Evolutionary conservation across 306 rosid genomes (phyloP), one percentile per base, ranked within the genome.

Genomic region (Quercus berberidifolia): DNA sequence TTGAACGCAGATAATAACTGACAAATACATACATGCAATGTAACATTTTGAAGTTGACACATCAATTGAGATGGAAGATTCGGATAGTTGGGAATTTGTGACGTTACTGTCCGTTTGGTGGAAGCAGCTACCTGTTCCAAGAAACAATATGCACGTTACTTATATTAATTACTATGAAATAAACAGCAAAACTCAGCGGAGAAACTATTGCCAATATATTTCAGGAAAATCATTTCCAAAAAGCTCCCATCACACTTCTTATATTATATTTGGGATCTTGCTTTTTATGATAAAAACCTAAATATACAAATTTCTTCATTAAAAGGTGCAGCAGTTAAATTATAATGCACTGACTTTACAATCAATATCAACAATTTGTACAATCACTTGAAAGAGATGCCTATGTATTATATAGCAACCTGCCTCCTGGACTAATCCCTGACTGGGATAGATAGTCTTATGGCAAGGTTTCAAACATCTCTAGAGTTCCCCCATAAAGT

Each of bases 21-120:
- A 49, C 41, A 77, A 68, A 46, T 46, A 77, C 96, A 67, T 84
- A 94, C 98, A 86, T 94, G 97, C 25, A 94, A 88, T 25, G 92
- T 91, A 76, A 92, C 89, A 87, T 87, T 92, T 82, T 92, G 97
- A 74, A 92, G 92, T 91, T 91, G 97, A 77, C 98, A 94, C 77
- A 91, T 81, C 89, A 94, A 86, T 87, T 94, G 97, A 83, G 97
- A 89, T 13, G 93, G 86, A 80, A 94, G 97, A 82, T 86, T 94
- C 0, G 97, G 97, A 60, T 94, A 94, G 82, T 92, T 92, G n/a
- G 98, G 98, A 87, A 94, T 91, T 83, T 94, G 97, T 0, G 99
- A 91, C 33, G 98, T 96, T 67, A 97, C 97, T 43, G 86, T 89
- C 86, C 90, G 86, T 80, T 94, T 91, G 14, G 99, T 93, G 52